A percentile compares a stretch with the other conserved stretches of the same genome.
These are phyloP conservation scores for Bertia moriformis DNA, from an alignment of 2,329 filamentous ascomycete genomes.

Conservation along the genomic window DNA sequence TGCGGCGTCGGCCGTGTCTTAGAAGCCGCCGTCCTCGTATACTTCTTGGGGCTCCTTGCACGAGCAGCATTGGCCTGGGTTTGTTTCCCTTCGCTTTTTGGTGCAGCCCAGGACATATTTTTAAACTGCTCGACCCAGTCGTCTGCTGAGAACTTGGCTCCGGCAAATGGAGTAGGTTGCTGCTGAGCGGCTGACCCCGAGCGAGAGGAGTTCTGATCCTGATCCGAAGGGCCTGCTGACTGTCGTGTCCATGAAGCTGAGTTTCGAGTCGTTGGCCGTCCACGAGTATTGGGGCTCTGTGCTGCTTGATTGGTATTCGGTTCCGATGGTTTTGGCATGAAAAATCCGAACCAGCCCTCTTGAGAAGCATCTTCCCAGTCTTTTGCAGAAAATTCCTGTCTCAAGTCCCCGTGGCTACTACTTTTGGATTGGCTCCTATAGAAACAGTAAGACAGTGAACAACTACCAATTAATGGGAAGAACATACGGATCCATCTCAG, in stretches of 20 bases:
- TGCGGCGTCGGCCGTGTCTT: slow-evolving; percentile 15
- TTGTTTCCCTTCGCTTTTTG: slow-evolving; percentile 11
- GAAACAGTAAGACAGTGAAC: not conserved
- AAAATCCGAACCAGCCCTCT: not conserved
- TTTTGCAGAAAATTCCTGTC: not conserved
- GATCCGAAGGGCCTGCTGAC: not conserved
- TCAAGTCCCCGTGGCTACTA: not conserved
- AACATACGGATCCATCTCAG: too few relatives aligned
- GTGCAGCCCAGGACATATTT: slow-evolving; percentile 14
- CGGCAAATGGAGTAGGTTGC: slow-evolving; percentile 12
- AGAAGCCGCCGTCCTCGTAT: slow-evolving; percentile 8
- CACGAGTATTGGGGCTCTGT: not conserved
- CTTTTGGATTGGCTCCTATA: slow-evolving; percentile 2
- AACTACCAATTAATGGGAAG: too few relatives aligned
- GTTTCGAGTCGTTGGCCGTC: not conserved
- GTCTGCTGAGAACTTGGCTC: slow-evolving; percentile 19
- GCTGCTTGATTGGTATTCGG: too few relatives aligned
- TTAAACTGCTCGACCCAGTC: slow-evolving; percentile 20
- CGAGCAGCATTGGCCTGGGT: slow-evolving; percentile 10
- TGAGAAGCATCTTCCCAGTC: not conserved
- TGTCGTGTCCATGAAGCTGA: not conserved
- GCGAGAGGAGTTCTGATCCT: slow-evolving; percentile 3
- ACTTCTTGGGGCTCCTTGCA: slow-evolving; percentile 17
- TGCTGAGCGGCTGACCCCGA: slow-evolving; percentile 8
- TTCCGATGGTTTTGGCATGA: too few relatives aligned